Base-by-base conservation (phyloP, 2,329 filamentous ascomycete species). In the Colletotrichum australisinense region DNA sequence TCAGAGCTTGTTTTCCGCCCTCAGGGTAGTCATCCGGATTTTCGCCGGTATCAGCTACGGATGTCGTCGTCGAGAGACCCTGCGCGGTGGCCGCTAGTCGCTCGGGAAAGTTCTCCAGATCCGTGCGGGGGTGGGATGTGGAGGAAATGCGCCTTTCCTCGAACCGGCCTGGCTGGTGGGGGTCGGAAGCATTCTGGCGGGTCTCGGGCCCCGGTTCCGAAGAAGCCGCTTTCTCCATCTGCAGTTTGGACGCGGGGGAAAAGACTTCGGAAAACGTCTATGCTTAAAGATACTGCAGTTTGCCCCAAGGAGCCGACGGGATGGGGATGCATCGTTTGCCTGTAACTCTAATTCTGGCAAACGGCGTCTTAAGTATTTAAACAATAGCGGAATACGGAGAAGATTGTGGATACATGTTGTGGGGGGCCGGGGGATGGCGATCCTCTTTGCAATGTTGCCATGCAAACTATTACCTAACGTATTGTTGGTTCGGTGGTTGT, bases 1-100 rank as follows among this genome's bases (percentile, higher is more conserved):
- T 82, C 87, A 89, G 91, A 11, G 90, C 90, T 74, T 87, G 81
- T 4, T 78, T 58, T 1, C 90, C 90, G 35, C 90, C 90, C 78
- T 90, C 88, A 3, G 88, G 88, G 67, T 88, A 88, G 58, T 86
- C 84, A 49, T 81, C 80, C 4, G 86, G 84, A 75, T 82, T 82
- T 62, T 78, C 75, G 16, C 79, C 81, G 19, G 78, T 38, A 11
- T 70, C 53, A 1, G 67, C 35, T 30, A 65, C 28, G 7, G 30
- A 58, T 7, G 28, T 32, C 24, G 66, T 63, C 2, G 67, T 75
- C 55, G 80, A 57, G 28, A n/a, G 42, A n/a, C 57, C 62, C 30
- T 38, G 49, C 22, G 59, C 26, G 16, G 65, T 35, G n/a, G 62
- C 53, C 3, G 49, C 22, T 8, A 38, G 11, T 9, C 46, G 46